Evolutionary conservation across 2,329 filamentous ascomycete genomes (phyloP).

Genomic region (Venturia oleaginea): DNA sequence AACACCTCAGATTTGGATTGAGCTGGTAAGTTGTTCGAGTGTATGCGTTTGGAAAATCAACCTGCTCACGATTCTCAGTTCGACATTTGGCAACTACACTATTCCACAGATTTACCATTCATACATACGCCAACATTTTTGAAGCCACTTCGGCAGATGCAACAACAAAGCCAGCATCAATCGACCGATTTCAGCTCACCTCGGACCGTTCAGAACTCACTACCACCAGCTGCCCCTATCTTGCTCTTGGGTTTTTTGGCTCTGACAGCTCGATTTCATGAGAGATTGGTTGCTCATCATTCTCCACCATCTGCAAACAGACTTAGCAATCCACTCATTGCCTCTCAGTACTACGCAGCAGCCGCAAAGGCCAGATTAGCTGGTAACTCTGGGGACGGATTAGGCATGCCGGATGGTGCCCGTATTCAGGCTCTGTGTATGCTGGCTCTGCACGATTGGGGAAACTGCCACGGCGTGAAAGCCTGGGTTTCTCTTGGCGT

Average conservation of each 20-base stretch:
- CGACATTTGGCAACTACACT: slow-evolving; percentile 61
- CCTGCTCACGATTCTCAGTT: slow-evolving; percentile 32
- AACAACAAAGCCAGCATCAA: slow-evolving; percentile 19
- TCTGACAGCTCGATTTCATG: slow-evolving; percentile 60
- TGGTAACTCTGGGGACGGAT: slow-evolving; percentile 39
- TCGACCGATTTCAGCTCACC: slow-evolving; percentile 24
- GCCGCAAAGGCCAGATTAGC: slow-evolving; percentile 45
- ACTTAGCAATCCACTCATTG: slow-evolving; percentile 44
- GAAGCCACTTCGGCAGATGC: slow-evolving; percentile 33
- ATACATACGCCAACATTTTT: slow-evolving; percentile 57
- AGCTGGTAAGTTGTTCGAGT: slow-evolving; percentile 37
- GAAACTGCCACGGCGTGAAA: slow-evolving; percentile 50
- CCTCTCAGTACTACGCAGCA: slow-evolving; percentile 57
- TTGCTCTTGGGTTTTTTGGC: slow-evolving; percentile 59
- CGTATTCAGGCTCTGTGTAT: slow-evolving; percentile 60
- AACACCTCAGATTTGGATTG: slow-evolving; percentile 56
- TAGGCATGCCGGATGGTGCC: slow-evolving; percentile 48
- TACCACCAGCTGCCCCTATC: slow-evolving; percentile 44
- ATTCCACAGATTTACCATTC: slow-evolving; percentile 63
- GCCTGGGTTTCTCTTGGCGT: slow-evolving; percentile 59
- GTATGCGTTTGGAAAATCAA: not conserved
- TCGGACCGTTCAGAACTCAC: slow-evolving; percentile 21
- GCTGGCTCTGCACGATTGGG: slow-evolving; percentile 65
- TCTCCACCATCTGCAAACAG: slow-evolving; percentile 41
- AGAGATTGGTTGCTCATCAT: slow-evolving; percentile 45